Conservation (phyloP, 345 rosid species). For the Lenwebbia sp. region DNA sequence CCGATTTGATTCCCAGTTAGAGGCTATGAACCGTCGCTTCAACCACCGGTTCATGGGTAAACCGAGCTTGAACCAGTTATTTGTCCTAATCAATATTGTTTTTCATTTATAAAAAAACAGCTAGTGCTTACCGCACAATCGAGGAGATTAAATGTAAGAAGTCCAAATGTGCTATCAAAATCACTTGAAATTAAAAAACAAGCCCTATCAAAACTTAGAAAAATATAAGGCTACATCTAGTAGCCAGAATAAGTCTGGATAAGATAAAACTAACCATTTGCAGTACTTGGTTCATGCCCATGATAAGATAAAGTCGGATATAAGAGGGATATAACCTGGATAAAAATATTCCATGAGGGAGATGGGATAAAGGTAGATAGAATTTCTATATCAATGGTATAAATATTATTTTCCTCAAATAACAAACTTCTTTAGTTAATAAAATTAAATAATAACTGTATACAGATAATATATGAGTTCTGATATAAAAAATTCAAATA, state of each 20-base stretch:
- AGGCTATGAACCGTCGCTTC: neutral
- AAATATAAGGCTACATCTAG: neutral
- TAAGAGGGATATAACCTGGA: neutral
- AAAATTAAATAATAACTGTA: neutral
- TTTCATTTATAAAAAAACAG: neutral
- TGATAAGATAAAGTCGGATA: neutral
- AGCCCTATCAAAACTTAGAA: neutral
- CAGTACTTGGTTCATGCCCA: neutral
- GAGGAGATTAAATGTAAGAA: neutral
- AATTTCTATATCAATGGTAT: neutral
- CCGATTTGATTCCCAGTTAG: neutral
- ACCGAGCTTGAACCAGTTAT: neutral
- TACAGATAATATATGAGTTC: neutral
- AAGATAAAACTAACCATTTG: neutral
- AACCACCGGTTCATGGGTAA: neutral
- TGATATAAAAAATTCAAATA: neutral
- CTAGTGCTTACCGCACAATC: neutral
- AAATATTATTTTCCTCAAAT: neutral
- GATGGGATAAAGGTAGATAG: neutral
- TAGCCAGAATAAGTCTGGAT: neutral
- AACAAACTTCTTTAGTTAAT: neutral
- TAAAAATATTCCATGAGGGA: neutral
- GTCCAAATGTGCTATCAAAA: neutral
- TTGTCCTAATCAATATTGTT: neutral
- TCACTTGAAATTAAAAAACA: neutral